phyloP scores from a whole-genome alignment of 2,329 filamentous ascomycete species.

The Alternaria viburni region DNA sequence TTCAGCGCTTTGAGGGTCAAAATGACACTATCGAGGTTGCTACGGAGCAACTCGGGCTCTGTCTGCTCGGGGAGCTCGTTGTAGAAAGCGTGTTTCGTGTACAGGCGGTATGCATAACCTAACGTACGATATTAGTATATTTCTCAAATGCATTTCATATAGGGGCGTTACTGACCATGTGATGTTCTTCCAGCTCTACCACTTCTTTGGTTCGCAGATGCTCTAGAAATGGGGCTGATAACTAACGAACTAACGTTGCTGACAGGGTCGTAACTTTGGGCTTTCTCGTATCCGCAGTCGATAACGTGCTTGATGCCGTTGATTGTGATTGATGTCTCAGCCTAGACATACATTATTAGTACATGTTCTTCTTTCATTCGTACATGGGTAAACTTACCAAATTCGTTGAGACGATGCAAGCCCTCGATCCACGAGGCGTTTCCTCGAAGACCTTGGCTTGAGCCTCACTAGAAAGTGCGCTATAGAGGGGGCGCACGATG shows the following conservation, averaged over 20 bases:
- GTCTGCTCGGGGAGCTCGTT: constrained; percentile 92
- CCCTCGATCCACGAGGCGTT: no score
- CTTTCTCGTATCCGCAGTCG: constrained; percentile 93
- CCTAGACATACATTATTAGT: no score
- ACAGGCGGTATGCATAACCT: constrained; percentile 91
- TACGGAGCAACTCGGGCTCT: constrained; percentile 81
- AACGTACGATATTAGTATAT: constrained; percentile 58
- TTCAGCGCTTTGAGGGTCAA: constrained; percentile 87
- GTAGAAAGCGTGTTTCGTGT: constrained; percentile 92
- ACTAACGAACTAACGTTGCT: neutral
- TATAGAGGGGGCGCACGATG: constrained; percentile 91
- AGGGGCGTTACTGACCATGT: no score
- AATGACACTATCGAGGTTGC: fast-evolving
- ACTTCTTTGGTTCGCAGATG: constrained; percentile 89
- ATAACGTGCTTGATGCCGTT: constrained; percentile 97
- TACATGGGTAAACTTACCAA: constrained; percentile 64
- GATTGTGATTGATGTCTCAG: constrained; percentile 90
- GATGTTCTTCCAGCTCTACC: constrained; percentile 87
- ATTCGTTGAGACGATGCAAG: no score
- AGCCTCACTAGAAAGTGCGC: constrained; percentile 84
- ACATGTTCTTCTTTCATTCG: no score
- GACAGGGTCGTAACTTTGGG: constrained; percentile 47
- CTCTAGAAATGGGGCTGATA: constrained; percentile 66
- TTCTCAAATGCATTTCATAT: no score
- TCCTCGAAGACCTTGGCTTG: constrained; percentile 93